Evolutionary conservation across 163 green algal species (phyloP).

Genomic region (Prototheca wickerhamii): DNA sequence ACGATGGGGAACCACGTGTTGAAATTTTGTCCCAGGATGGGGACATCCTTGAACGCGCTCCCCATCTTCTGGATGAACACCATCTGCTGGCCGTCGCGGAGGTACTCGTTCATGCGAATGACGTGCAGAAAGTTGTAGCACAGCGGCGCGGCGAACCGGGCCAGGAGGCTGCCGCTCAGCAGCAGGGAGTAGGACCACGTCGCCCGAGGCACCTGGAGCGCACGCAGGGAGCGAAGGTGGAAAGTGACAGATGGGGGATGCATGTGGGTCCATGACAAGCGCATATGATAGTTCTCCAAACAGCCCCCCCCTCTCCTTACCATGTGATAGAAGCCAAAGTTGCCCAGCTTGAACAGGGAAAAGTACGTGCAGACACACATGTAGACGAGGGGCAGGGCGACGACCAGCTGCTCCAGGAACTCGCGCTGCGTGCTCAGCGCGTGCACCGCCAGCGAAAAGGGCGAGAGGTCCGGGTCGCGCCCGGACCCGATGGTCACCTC

Average conservation of each 20-base stretch:
- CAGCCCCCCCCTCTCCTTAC: constrained; percentile 9
- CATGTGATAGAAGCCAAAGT: constrained; percentile 59
- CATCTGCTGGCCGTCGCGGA: constrained; percentile 20
- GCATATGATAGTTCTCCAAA: not conserved
- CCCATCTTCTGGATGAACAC: constrained; percentile 56
- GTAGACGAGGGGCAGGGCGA: constrained; percentile 53
- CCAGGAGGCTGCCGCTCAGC: constrained; percentile 44
- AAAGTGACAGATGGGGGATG: not conserved
- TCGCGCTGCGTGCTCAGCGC: constrained; percentile 3
- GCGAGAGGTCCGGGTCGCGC: constrained; percentile 52
- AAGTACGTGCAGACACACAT: constrained; percentile 65
- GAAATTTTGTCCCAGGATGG: constrained; percentile 48
- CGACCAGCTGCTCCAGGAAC: constrained; percentile 43
- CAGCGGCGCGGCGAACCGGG: constrained; percentile 67
- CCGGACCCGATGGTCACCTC: constrained; percentile 63
- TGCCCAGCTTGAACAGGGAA: constrained; percentile 66
- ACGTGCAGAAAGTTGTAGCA: constrained; percentile 77
- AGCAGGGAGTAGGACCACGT: constrained; percentile 57
- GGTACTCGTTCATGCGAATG: constrained; percentile 47
- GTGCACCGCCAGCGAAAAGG: constrained; percentile 50
- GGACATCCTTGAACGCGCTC: constrained; percentile 41
- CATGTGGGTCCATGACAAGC: not conserved
- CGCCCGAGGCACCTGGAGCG: constrained; percentile 40
- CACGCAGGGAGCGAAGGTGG: constrained; percentile 6
- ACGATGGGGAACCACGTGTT: constrained; percentile 61